Base-by-base conservation (phyloP, 2,329 filamentous ascomycete species). In the Colletotrichum endophyticum region DNA sequence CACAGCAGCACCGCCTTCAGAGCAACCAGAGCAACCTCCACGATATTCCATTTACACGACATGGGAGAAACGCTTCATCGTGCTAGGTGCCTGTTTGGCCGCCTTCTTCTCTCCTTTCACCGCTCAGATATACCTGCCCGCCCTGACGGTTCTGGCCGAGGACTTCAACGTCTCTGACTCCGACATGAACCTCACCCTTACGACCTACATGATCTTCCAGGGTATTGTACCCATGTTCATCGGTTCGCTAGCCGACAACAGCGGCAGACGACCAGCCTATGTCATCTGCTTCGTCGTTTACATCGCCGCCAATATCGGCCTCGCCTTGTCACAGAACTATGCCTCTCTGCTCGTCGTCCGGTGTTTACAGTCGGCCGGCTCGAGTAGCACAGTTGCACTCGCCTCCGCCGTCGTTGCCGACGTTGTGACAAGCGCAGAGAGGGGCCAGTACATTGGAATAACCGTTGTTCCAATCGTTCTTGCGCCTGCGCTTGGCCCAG, bases 371-470 rank as follows among this genome's bases (percentile, higher is more conserved):
- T 75, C 75, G 2, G 88, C 90, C 5, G 94, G 94, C 11, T 83
- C 91, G 19, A 92, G 92, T 62, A 93, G 93, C 36, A 89, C 89
- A 5, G 89, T 88, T 34, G 90, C 92, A 1, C 82, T 95, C 11
- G 93, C 92, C 0, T 92, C 72, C 11, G 93, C 90, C 0, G 89
- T 94, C 1, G 88, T 95, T 2, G 91, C 91, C 1, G 94, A 95
- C 80, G 86, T 94, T 8, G 86, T 90, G 13, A 93, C 92, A 0
- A 89, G 89, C 3, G 89, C 84, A 16, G 82, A 81, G 25, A 81
- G 87, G 32, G 87, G 83, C 5, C 84, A 83, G 12, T 82, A 85
- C 61, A 83, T 88, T 78, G 84, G 85, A 5, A 82, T 84, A 64
- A 87, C 88, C 56, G 81, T 87, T 5, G 79, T 88, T 34, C 86